Evolutionary conservation across 2,329 filamentous ascomycete genomes (phyloP).

Genomic region (Chrysoporthe austroafricana): DNA sequence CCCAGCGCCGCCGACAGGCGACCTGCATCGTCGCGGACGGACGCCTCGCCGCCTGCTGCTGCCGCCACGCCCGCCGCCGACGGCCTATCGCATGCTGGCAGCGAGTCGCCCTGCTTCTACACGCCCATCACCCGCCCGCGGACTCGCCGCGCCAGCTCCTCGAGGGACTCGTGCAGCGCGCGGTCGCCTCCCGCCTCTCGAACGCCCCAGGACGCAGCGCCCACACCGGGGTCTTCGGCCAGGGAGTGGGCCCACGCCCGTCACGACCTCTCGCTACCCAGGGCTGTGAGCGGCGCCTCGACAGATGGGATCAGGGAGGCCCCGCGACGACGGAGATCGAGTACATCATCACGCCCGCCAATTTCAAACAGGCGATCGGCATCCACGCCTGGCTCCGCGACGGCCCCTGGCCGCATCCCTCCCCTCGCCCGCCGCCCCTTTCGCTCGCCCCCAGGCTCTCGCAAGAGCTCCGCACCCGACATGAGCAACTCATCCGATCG

Average conservation of each 20-base stretch:
- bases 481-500: constrained; percentile 51
- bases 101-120: constrained; percentile 21
- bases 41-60: constrained; percentile 29
- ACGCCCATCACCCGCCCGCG: constrained; percentile 24
- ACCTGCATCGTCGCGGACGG: constrained; percentile 45
- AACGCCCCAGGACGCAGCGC: constrained; percentile 31
- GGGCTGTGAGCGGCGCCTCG: constrained; percentile 31
- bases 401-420: constrained; percentile 45
- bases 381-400: constrained; percentile 38
- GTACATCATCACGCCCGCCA: constrained; percentile 50
- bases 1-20: constrained; percentile 36
- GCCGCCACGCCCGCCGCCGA: constrained; percentile 15
- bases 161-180: constrained; percentile 8
- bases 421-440: constrained; percentile 55
- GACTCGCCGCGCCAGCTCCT: constrained; percentile 35
- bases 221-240: constrained; percentile 37
- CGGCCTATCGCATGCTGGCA: constrained; percentile 27
- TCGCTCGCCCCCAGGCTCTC: constrained; percentile 60
- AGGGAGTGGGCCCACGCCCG: constrained; percentile 47
- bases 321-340: constrained; percentile 38
- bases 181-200: constrained; percentile 33
- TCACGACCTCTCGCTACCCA: constrained; percentile 53
- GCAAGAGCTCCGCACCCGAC: constrained; percentile 57
- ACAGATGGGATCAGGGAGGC: constrained; percentile 31
- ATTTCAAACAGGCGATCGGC: constrained; percentile 50